These are phyloP conservation scores for Rhexocercosporidium sp. DNA, from an alignment of 2,329 filamentous ascomycete genomes.

Conservation along the genomic window DNA sequence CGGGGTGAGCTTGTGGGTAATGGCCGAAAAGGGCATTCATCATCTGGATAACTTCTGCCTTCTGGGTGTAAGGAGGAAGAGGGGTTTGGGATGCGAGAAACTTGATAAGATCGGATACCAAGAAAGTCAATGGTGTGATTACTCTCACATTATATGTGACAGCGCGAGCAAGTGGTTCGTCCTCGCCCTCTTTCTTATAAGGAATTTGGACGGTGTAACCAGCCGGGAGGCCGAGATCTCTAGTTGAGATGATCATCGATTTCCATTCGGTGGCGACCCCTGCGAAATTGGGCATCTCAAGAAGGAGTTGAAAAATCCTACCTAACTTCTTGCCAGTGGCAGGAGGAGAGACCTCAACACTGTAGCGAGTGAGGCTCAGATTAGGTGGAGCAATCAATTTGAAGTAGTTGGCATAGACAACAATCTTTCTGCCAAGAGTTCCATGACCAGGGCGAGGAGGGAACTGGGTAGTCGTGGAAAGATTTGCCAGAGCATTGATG, in stretches of 20 bases:
- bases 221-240: slow-evolving; percentile 27
- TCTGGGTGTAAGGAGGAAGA: slow-evolving; percentile 38
- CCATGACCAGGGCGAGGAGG: slow-evolving; percentile 41
- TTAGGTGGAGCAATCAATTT: slow-evolving; percentile 30
- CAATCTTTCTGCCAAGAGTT: slow-evolving; percentile 35
- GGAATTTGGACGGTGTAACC: slow-evolving; percentile 28
- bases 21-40: slow-evolving; percentile 63
- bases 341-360: slow-evolving; percentile 36
- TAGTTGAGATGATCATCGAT: slow-evolving; percentile 36
- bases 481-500: slow-evolving; percentile 27
- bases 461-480: slow-evolving; percentile 25
- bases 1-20: slow-evolving; percentile 45
- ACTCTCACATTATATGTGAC: slow-evolving; percentile 32
- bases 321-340: slow-evolving; percentile 37
- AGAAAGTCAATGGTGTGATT: slow-evolving; percentile 30
- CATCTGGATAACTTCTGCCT: slow-evolving; percentile 58
- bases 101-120: slow-evolving; percentile 28
- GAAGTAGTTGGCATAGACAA: slow-evolving; percentile 42
- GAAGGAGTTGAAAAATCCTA: slow-evolving; percentile 39
- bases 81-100: slow-evolving; percentile 29
- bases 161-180: slow-evolving; percentile 31
- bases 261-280: slow-evolving; percentile 38
- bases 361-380: slow-evolving; percentile 38
- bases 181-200: slow-evolving; percentile 38
- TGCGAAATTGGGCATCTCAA: slow-evolving; percentile 39